Evolutionary conservation across 1,284 basidiomycete genomes (phyloP).

Genomic region (Apiotrichum laibachii): DNA sequence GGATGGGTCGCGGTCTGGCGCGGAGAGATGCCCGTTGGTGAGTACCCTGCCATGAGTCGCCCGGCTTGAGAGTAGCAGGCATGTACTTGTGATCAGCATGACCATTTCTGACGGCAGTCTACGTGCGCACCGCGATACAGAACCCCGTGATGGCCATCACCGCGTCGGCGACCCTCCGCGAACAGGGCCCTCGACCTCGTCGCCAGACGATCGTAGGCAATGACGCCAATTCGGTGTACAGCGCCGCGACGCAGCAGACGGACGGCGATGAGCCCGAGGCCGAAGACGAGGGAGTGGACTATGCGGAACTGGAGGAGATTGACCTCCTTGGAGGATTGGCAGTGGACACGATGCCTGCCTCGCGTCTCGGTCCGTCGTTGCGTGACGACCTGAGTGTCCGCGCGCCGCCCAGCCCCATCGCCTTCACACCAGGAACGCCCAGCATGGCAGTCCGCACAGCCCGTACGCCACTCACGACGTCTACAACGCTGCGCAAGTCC

Average conservation of each 20-base stretch:
- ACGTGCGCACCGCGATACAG: constrained; percentile 64
- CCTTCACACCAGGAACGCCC: constrained; percentile 1
- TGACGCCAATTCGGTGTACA: constrained; percentile 29
- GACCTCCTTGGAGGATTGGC: constrained; percentile 69
- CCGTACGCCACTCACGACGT: constrained; percentile 4
- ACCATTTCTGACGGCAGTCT: constrained; percentile 38
- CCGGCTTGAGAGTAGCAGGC: background rate
- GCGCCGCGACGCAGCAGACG: constrained; percentile 22
- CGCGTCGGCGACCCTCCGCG: constrained; percentile 68
- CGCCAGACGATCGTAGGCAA: constrained; percentile 14
- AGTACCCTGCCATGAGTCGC: constrained; percentile 44
- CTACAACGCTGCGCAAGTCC: constrained; percentile 70
- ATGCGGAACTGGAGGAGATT: constrained; percentile 66
- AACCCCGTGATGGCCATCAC: constrained; percentile 79
- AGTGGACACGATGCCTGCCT: constrained; percentile 33
- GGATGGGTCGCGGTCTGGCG: constrained; percentile 73
- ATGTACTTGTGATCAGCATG: background rate
- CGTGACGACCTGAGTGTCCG: constrained; percentile 33
- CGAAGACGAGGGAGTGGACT: constrained; percentile 24
- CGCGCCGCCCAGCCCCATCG: background rate
- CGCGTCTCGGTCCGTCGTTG: constrained; percentile 36
- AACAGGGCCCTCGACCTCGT: constrained; percentile 18
- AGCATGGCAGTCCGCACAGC: background rate
- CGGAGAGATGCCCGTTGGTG: constrained; percentile 70
- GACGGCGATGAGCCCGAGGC: constrained; percentile 18